A percentile compares a stretch with the other conserved stretches of the same genome.
phyloP scores from a whole-genome alignment of 495 filamentous ascomycete genomes.

The Neurospora intermedia region DNA sequence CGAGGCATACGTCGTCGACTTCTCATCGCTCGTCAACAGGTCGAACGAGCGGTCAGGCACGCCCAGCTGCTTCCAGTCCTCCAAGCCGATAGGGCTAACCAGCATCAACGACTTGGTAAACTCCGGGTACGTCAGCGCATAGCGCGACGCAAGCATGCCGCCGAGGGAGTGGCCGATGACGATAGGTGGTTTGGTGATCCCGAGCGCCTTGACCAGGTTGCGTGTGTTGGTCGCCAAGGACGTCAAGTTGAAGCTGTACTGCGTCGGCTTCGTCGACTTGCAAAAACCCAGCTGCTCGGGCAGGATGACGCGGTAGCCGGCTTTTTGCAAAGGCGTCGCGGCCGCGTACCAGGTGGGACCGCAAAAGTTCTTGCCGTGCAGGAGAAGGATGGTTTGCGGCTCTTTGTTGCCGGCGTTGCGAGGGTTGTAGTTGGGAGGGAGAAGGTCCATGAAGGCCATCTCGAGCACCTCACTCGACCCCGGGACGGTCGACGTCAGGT shows the following conservation, averaged over 20 bases:
- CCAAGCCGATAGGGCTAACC: conserved; percentile 32
- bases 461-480: conserved; percentile 9
- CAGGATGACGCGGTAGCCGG: conserved; percentile 34
- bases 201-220: conserved; percentile 22
- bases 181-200: conserved; percentile 16
- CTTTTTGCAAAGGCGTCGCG: conserved; percentile 15
- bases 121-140: conserved; percentile 32
- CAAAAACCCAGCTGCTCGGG: conserved; percentile 39
- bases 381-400: conserved; percentile 22
- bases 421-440: conserved; percentile 12
- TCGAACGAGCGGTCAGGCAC: conserved; percentile 31
- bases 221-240: conserved; percentile 33
- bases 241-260: conserved; percentile 33
- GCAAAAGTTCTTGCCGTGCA: conserved; percentile 41
- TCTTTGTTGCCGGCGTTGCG: conserved; percentile 3
- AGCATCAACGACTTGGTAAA: conserved; percentile 19
- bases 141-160: conserved; percentile 35
- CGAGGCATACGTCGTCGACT: conserved; percentile 21
- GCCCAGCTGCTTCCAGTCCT: conserved; percentile 33
- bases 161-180: conserved; percentile 38
- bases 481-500: conserved; percentile 27
- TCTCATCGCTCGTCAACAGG: conserved; percentile 16
- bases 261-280: conserved; percentile 34
- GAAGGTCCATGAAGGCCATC: conserved; percentile 39
- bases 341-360: conserved; percentile 32